Base-by-base conservation (phyloP, 805 yeast genomes). In the Saccharomyces jurei region DNA sequence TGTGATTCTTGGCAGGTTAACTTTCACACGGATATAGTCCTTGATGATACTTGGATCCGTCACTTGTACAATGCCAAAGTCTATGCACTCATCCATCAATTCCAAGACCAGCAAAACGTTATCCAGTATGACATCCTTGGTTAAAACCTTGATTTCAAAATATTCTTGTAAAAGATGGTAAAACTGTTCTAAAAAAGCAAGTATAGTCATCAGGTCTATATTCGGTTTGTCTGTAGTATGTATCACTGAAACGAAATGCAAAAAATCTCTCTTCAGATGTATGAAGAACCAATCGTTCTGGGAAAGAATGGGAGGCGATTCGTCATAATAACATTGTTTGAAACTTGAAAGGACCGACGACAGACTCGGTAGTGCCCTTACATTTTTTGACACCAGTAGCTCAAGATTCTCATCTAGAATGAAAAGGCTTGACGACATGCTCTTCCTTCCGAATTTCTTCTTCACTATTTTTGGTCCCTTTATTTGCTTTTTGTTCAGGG, bases 41-140 rank as follows among this genome's bases (percentile, higher is more conserved):
- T 82, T 82, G 53, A 90, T 75, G 11, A 90, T 79, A 58, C 84
- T 86, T 51, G 82, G 80, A 63, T 90, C 96, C 0, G 96, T 87
- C 52, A 86, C 75, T 70, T 90, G 97, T 1, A 89, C 83, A n/a
- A 86, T 71, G 8, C 97, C 97, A 69, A 80, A 86, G 68, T 90
- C 97, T 81, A 88, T 79, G 77, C 89, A 86, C 65, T 89, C 97
- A 65, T 89, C 97, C 48, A 89, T 70, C n/a, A 89, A 71, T 66
- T 90, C 97, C 69, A 85, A 86, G 6, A 89, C 79, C 50, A 89
- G 74, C 32, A 84, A 82, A 59, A 81, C 79, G 68, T 89, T 89
- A 68, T 89, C 96, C 25, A 80, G 71, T 1, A 89, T 79, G 17
- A 81, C 62, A 53, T 85, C 90, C 52, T 77, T 77, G 61, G 80